Conservation (phyloP, 2,329 filamentous ascomycete species). For the Anthostomella pinea region DNA sequence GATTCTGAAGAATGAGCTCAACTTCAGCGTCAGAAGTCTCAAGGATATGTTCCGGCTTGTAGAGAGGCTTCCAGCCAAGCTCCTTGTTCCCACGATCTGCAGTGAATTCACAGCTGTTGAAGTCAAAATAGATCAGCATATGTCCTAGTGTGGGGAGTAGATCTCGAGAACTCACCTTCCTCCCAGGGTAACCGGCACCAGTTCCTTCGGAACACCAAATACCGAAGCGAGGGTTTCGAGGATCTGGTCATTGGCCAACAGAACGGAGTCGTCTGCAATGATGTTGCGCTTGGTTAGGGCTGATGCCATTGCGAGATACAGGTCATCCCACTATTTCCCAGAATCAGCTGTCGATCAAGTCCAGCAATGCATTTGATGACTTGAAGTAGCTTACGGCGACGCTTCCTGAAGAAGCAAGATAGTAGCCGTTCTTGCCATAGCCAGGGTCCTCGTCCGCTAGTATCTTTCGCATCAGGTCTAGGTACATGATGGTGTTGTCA, state of each 20-base stretch:
- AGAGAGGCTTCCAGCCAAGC: constrained; percentile 46
- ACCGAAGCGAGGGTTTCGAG: constrained; percentile 41
- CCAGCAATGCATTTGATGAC: neutral
- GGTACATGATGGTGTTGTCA: constrained; percentile 46
- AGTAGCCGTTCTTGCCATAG: constrained; percentile 46
- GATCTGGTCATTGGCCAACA: constrained; percentile 32
- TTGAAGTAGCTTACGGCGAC: constrained; percentile 30
- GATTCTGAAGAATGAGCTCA: constrained; percentile 37
- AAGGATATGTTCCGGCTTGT: constrained; percentile 43
- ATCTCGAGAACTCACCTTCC: constrained; percentile 37
- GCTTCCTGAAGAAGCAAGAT: constrained; percentile 46
- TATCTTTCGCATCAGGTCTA: constrained; percentile 44
- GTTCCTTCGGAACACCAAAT: constrained; percentile 31
- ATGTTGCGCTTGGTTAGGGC: constrained; percentile 38
- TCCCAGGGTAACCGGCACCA: constrained; percentile 40
- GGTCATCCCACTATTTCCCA: constrained; percentile 48
- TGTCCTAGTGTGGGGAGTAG: neutral
- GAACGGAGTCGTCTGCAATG: constrained; percentile 37
- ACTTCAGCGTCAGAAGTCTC: constrained; percentile 45
- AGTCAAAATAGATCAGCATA: too few relatives aligned
- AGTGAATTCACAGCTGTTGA: constrained; percentile 38
- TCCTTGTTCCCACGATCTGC: constrained; percentile 35
- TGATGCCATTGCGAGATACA: constrained; percentile 45
- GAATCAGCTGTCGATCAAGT: too few relatives aligned
- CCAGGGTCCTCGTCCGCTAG: constrained; percentile 35